Evolutionary conservation across 2,329 filamentous ascomycete species (phyloP), one percentile per base, ranked within the genome.

Genomic region (Aspergillus sp.): DNA sequence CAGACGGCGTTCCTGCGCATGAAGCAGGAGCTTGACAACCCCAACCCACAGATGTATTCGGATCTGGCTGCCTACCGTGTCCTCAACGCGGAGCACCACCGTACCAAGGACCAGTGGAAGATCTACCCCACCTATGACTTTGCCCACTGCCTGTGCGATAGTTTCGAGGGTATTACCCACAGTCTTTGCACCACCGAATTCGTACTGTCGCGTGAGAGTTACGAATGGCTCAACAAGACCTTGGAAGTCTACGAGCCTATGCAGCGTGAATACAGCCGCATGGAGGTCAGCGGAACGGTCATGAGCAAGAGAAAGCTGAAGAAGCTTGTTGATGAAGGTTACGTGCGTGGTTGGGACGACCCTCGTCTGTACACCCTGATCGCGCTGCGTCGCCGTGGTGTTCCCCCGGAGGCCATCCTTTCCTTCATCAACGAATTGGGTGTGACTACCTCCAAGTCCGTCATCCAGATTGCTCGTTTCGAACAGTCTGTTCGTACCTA

Each of bases 131-230:
- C 94, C 0, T 97, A 97, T 72, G 93, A 97, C 75, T 71, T 75
- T 36, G 67, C 72, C 2, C 71, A 74, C 80, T 96, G 91, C 75
- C 82, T 97, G 21, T 94, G 91, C 69, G 95, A 98, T 82, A 93
- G 91, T 67, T 91, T 97, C 65, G 95, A 99, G 76, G 85, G 86
- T 17, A 96, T 98, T 70, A 93, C 93, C 0, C 94, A 97, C 80
- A 94, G 90, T 13, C 82, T 98, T 19, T 98, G 94, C 75, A 98
- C 95, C 0, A 94, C 91, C 1, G 95, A 98, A 75, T 97, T 98
- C 70, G 87, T 93, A 66, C 86, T 91, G 55, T 90, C 91, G 19
- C 83, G 94, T 61, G 88, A 91, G 50, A 95, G 91, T 41, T 99
- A 98, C 72, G 93, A 98, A 72, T 98, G 87, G 87, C 81, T 98